phyloP scores from a whole-genome alignment of 495 filamentous ascomycete species.

The Achaetomiella virescens region DNA sequence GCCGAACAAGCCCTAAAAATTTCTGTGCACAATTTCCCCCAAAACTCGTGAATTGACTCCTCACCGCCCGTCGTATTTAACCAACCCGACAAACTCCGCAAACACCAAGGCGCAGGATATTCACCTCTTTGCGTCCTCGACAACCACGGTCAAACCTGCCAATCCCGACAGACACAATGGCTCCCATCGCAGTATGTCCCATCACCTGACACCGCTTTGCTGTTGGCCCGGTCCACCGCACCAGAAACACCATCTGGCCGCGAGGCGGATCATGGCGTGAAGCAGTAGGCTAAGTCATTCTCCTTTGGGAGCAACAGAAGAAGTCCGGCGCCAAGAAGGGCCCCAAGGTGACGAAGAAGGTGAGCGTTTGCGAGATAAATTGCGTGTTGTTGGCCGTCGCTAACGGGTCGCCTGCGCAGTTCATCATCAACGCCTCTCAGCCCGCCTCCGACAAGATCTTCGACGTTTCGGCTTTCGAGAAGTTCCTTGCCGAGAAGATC shows the following conservation, averaged over 20 bases:
- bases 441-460: constrained; percentile 99
- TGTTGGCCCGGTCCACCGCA: constrained; percentile 55
- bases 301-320: constrained; percentile 51
- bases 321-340: constrained; percentile 53
- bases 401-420: constrained; percentile 47
- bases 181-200: constrained; percentile 65
- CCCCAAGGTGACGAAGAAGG: constrained; percentile 60
- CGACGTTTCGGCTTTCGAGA: constrained; percentile 97
- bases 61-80: constrained; percentile 15
- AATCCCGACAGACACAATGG: constrained; percentile 44
- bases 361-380: constrained; percentile 25
- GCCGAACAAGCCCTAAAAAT: constrained; percentile 21
- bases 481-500: constrained; percentile 99
- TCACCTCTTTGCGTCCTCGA: constrained; percentile 59
- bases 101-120: constrained; percentile 46
- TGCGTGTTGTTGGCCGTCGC: background rate
- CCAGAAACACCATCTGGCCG: constrained; percentile 3
- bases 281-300: constrained; percentile 90
- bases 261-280: constrained; percentile 49
- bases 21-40: constrained; percentile 20
- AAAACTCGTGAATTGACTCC: background rate
- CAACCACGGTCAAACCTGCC: constrained; percentile 13
- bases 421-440: constrained; percentile 97
- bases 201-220: constrained; percentile 72
- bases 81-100: constrained; percentile 13